Evolutionary conservation across 192 early-diverging fungal genomes (phyloP).

Genomic region (Coemansia umbellata): DNA sequence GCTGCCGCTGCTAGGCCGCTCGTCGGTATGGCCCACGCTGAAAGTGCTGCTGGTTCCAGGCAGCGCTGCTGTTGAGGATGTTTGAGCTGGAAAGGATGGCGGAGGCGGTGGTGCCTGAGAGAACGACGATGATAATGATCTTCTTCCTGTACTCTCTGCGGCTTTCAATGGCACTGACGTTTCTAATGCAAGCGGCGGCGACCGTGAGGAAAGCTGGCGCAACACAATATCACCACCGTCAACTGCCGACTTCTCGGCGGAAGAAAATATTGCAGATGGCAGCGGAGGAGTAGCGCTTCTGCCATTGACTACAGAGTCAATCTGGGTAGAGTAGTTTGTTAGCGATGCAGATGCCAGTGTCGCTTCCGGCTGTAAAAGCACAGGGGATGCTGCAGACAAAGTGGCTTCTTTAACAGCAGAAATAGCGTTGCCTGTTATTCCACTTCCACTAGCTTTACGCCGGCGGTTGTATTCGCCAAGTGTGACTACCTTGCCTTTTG

Average conservation of each 20-base stretch:
- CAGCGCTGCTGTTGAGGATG: too few relatives aligned
- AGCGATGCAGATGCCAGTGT: too few relatives aligned
- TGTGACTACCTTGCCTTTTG: conserved; percentile 5
- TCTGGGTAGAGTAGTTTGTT: too few relatives aligned
- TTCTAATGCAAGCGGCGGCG: conserved; percentile 1
- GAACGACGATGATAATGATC: neutral
- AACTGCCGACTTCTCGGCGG: neutral
- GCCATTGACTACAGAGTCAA: neutral
- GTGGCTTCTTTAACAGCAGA: too few relatives aligned
- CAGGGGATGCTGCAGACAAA: too few relatives aligned
- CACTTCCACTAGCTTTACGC: conserved; percentile 9
- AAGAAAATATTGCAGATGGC: neutral
- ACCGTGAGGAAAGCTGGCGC: conserved; percentile 1
- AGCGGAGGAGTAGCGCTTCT: neutral
- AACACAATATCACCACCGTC: neutral
- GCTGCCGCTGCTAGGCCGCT: neutral
- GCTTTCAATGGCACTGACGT: neutral
- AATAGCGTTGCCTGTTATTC: neutral
- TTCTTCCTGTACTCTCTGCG: neutral
- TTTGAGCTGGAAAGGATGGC: neutral
- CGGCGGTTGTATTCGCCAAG: conserved; percentile 12
- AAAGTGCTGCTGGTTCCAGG: too few relatives aligned
- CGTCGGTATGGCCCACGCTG: neutral
- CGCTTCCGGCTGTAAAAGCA: too few relatives aligned
- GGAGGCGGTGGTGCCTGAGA: conserved; percentile 11